Percentiles rank a stretch among this genome's conserved stretches.
phyloP scores from a whole-genome alignment of 352 stramenopile genomes.

The Globisporangium heterothallicum region DNA sequence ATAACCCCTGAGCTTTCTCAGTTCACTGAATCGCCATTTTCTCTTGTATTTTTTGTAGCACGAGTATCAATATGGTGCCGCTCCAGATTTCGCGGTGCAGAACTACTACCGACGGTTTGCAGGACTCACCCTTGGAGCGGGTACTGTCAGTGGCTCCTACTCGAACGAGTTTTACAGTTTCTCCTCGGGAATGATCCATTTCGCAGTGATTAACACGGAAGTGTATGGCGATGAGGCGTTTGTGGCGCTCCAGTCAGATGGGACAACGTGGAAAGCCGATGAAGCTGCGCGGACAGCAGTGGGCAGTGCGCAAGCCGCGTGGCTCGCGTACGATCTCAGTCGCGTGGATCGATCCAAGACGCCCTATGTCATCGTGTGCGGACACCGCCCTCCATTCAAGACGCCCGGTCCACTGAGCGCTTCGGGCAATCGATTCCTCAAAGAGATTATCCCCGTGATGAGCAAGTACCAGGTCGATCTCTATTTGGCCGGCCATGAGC shows the following conservation, averaged over 20 bases:
- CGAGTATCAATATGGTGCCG: slow-evolving; percentile 57
- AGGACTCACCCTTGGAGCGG: slow-evolving; percentile 43
- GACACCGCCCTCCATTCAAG: slow-evolving; percentile 69
- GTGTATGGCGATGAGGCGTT: slow-evolving; percentile 68
- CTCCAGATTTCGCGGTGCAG: slow-evolving; percentile 48
- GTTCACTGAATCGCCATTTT: no score
- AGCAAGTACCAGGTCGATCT: slow-evolving; percentile 71
- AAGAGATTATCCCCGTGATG: slow-evolving; percentile 66
- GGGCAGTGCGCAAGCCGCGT: slow-evolving; percentile 34
- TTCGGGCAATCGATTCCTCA: slow-evolving; percentile 46
- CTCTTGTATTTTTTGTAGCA: slow-evolving; percentile 29
- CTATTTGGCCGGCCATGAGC: slow-evolving; percentile 63
- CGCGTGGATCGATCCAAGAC: slow-evolving; percentile 50
- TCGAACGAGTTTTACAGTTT: slow-evolving; percentile 82
- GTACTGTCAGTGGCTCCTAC: slow-evolving; percentile 44
- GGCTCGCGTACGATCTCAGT: slow-evolving; percentile 71
- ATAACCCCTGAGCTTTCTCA: no score
- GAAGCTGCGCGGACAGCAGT: slow-evolving; percentile 29
- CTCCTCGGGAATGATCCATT: slow-evolving; percentile 54
- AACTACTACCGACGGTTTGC: slow-evolving; percentile 72
- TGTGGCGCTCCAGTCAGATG: slow-evolving; percentile 33
- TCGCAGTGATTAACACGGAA: slow-evolving; percentile 77
- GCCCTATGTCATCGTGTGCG: slow-evolving; percentile 69
- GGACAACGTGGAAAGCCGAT: slow-evolving; percentile 41
- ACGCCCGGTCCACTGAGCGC: slow-evolving; percentile 35